phyloP scores from a whole-genome alignment of 495 filamentous ascomycete species.

The Podospora pseudopauciseta region DNA sequence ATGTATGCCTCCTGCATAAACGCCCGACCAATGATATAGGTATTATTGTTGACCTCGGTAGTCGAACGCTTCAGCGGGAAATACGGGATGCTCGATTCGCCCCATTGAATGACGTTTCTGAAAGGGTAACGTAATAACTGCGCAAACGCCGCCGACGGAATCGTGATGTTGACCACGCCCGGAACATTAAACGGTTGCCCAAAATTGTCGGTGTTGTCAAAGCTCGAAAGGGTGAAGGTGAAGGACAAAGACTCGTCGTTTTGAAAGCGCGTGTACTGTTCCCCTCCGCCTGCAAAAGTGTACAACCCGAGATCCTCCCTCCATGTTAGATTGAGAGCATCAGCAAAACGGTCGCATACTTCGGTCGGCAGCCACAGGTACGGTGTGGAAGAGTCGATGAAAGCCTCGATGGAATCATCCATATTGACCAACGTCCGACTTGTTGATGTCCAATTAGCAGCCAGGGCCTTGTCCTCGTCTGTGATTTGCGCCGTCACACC shows the following conservation, averaged over 20 bases:
- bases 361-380: conserved; percentile 62
- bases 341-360: conserved; percentile 61
- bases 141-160: conserved; percentile 63
- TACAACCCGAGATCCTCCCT: conserved; percentile 47
- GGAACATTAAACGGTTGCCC: conserved; percentile 39
- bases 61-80: conserved; percentile 55
- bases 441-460: conserved; percentile 38
- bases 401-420: conserved; percentile 47
- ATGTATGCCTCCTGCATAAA: conserved; percentile 72
- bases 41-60: conserved; percentile 44
- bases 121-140: conserved; percentile 57
- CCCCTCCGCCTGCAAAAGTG: conserved; percentile 33
- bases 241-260: conserved; percentile 51
- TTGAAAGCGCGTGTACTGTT: conserved; percentile 32
- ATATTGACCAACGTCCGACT: conserved; percentile 38
- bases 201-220: conserved; percentile 43
- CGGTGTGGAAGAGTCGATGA: conserved; percentile 66
- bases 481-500: conserved; percentile 52
- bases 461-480: conserved; percentile 35
- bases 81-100: conserved; percentile 49
- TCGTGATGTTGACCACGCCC: conserved; percentile 56
- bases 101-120: conserved; percentile 45
- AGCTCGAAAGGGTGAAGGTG: conserved; percentile 56
- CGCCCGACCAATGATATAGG: conserved; percentile 61
- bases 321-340: conserved; percentile 56